Percentiles rank a stretch among this genome's conserved stretches.
phyloP scores from a whole-genome alignment of 75 land plant genomes.

The Cryptomeria japonica region DNA sequence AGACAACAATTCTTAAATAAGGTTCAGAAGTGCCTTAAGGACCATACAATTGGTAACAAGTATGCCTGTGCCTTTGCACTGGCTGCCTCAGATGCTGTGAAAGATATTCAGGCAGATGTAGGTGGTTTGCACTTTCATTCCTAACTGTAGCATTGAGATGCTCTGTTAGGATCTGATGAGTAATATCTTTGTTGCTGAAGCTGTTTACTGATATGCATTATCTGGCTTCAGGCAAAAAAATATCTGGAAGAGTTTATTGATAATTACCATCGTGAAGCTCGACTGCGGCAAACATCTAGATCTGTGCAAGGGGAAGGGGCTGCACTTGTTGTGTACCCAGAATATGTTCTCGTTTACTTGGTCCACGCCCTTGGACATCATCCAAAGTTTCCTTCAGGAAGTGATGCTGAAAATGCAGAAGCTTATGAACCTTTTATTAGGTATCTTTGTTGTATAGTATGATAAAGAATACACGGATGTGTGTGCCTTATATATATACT shows the following conservation, averaged over 20 bases:
- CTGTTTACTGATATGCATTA: conserved; percentile 1
- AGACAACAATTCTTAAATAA: conserved; percentile 46
- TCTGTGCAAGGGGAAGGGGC: conserved; percentile 28
- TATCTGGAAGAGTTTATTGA: conserved; percentile 61
- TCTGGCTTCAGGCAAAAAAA: conserved; percentile 46
- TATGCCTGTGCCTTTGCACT: conserved; percentile 87
- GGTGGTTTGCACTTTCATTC: not conserved
- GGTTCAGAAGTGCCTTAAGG: conserved; percentile 45
- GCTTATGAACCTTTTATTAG: conserved; percentile 60
- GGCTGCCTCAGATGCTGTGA: conserved; percentile 38
- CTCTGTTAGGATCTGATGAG: not conserved
- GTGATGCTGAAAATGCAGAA: conserved; percentile 39
- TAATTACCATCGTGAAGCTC: conserved; percentile 52
- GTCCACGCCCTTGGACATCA: conserved; percentile 88
- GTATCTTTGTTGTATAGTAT: conserved; percentile 26
- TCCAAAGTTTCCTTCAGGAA: conserved; percentile 49
- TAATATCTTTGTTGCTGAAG: not conserved
- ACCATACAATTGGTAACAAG: conserved; percentile 50
- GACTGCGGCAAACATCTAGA: conserved; percentile 17
- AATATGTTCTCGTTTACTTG: conserved; percentile 68
- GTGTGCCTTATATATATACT: not conserved
- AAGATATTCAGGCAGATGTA: conserved; percentile 44
- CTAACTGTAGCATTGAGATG: not conserved
- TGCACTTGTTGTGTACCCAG: conserved; percentile 53
- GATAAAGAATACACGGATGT: too few relatives aligned